These are phyloP conservation scores for Termitomyces heimii DNA, from an alignment of 768 basidiomycete genomes.

Conservation along the genomic window DNA sequence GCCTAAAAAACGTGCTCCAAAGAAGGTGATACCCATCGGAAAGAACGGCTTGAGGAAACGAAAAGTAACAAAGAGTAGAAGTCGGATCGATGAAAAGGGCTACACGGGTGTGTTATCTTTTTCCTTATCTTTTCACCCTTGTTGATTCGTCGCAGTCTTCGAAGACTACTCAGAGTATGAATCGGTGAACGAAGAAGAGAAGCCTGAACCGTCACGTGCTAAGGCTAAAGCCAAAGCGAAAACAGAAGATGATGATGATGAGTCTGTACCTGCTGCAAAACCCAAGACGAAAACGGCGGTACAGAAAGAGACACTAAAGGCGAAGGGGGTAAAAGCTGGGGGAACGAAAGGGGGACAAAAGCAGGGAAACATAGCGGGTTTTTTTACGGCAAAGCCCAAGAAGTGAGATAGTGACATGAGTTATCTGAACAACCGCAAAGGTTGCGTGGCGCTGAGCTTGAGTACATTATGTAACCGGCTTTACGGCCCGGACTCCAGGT, in stretches of 20 bases:
- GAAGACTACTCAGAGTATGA: conserved; percentile 82
- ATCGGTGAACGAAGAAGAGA: conserved; percentile 63
- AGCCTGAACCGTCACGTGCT: conserved; percentile 20
- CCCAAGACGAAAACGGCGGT: conserved; percentile 3
- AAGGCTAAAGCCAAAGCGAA: conserved; percentile 21
- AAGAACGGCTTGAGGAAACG: conserved; percentile 74
- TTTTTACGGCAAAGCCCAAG: conserved; percentile 29
- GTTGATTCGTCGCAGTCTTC: conserved; percentile 37
- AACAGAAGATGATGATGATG: conserved; percentile 11
- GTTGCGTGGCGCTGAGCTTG: background rate
- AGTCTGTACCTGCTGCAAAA: conserved; percentile 4
- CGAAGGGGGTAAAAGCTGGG: conserved; percentile 4
- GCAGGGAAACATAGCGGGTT: conserved; percentile 25
- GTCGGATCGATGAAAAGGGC: conserved; percentile 55
- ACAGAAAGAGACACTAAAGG: conserved; percentile 1
- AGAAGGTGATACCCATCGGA: conserved; percentile 68
- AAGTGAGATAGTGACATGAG: background rate
- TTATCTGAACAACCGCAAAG: too few relatives aligned
- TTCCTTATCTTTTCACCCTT: background rate
- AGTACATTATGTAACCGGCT: background rate
- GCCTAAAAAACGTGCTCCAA: conserved; percentile 37
- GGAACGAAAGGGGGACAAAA: conserved; percentile 10
- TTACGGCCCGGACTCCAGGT: background rate
- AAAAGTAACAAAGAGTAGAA: conserved; percentile 54
- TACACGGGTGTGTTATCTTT: conserved; percentile 52